Evolutionary conservation across 2,329 filamentous ascomycete genomes (phyloP), one percentile per base, ranked within the genome.

Genomic region (Penicillium janthinellum): DNA sequence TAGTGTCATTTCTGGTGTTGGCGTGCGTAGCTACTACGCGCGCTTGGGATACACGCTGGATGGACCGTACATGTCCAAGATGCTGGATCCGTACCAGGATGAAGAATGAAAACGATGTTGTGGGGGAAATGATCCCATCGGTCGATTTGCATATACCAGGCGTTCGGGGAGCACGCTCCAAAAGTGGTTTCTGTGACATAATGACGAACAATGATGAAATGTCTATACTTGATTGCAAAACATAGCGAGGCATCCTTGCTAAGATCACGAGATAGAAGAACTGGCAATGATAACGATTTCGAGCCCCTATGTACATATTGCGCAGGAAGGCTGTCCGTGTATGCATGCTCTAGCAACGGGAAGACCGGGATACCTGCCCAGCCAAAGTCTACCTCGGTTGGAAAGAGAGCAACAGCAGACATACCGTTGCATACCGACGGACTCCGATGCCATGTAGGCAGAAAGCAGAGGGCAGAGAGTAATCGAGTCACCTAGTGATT

Each of bases 1-100:
- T 57, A 95, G 91, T 72, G 92, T 99, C 66, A 99, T 99, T 62
- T 96, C 92, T n/a, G 95, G 95, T 34, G 93, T 99, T 7, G 95
- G 95, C 12, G 96, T 98, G 17, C 84, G 95, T 71, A 96, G 91
- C 72, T 99, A 99, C 75, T 99, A 99, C 74, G 88, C 86, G 64
- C 94, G 93, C 75, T 83, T 99, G 35, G 95, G 95, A 1, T 99
- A 97, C 79, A 91, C 87, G 83, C 83, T 99, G 34, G 95, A 99
- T 75, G 95, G 95, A 10, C 92, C 91, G 11, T 96, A 96, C 65
- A 91, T 83, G 81, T 82, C 79, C 61, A 83, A 83, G 70, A 79
- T 76, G 74, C 66, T 82, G 51, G 75, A 77, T 49, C 75, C 75
- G 25, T 68, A 77, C 55, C 75, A 78, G 35, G 71, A 73, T 38